phyloP scores from a whole-genome alignment of 2,329 filamentous ascomycete genomes.

The Aspergillus cejpii region DNA sequence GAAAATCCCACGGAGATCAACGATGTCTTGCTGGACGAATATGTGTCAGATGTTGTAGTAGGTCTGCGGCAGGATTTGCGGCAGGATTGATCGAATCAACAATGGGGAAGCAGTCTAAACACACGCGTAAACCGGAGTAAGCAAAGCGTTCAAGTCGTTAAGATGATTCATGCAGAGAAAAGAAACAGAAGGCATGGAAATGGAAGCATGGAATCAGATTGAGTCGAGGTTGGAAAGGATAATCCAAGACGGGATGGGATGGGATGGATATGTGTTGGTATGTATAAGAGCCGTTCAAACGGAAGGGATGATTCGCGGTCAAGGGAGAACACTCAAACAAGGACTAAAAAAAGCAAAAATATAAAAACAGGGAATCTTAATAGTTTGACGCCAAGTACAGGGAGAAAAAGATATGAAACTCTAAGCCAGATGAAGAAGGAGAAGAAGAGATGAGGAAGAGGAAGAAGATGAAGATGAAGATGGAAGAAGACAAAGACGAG shows the following conservation, averaged over 20 bases:
- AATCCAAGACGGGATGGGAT: conserved; percentile 3
- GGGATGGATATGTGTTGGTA: no score
- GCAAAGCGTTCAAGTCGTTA: conserved; percentile 17
- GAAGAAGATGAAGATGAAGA: no score
- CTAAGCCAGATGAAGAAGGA: no score
- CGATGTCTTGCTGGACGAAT: no score
- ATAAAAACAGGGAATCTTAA: not conserved
- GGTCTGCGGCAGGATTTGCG: conserved; percentile 19
- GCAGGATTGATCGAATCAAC: not conserved
- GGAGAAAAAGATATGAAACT: no score
- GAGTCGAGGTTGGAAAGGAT: not conserved
- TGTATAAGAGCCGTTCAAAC: conserved; percentile 23
- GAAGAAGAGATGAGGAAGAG: no score
- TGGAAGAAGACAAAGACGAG: no score
- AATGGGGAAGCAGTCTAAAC: conserved; percentile 12
- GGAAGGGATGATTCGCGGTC: conserved; percentile 23
- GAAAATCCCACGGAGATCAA: not conserved
- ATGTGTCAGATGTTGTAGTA: conserved; percentile 24
- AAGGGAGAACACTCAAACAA: conserved; percentile 18
- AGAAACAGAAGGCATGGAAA: conserved; percentile 8
- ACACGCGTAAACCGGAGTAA: conserved; percentile 9
- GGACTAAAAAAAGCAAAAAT: conserved; percentile 4
- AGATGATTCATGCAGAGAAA: conserved; percentile 9
- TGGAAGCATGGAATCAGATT: conserved; percentile 6
- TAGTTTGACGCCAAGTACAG: no score